Evolutionary conservation across 192 early-diverging fungal genomes (phyloP).

Genomic region (Backusella morwellensis): DNA sequence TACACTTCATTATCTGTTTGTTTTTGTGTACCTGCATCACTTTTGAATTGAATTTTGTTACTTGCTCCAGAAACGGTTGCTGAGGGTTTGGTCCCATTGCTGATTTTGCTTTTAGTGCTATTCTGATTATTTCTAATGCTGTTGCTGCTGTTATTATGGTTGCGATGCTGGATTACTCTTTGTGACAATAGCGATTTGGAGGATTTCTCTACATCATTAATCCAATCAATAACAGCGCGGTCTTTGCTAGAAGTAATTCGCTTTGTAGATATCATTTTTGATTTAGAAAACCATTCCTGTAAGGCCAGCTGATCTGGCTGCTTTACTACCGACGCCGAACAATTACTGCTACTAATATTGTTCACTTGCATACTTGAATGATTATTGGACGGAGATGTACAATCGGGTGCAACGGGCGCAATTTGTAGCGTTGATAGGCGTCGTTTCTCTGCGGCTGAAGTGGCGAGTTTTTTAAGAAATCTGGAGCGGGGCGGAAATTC

Average conservation of each 20-base stretch:
- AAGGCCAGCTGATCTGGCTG: slow-evolving; percentile 23
- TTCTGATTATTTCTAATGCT: background rate
- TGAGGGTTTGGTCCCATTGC: background rate
- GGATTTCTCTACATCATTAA: slow-evolving; percentile 20
- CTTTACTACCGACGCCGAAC: background rate
- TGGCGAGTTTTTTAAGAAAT: slow-evolving; percentile 25
- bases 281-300: slow-evolving; percentile 30
- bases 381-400: background rate
- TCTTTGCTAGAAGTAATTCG: slow-evolving; percentile 5
- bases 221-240: slow-evolving; percentile 26
- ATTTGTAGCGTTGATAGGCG: slow-evolving; percentile 10
- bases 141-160: background rate
- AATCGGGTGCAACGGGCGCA: background rate
- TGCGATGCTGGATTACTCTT: background rate
- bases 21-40: slow-evolving; percentile 17
- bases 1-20: background rate
- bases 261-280: background rate
- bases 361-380: background rate
- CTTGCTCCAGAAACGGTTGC: background rate
- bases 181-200: background rate
- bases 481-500: slow-evolving; percentile 31
- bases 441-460: slow-evolving; percentile 22
- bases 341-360: background rate
- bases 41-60: slow-evolving; percentile 21
- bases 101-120: background rate